A percentile compares a stretch with the other conserved stretches of the same genome.
phyloP scores from a whole-genome alignment of 1,284 basidiomycete genomes.

The Chondrostereum purpureum region DNA sequence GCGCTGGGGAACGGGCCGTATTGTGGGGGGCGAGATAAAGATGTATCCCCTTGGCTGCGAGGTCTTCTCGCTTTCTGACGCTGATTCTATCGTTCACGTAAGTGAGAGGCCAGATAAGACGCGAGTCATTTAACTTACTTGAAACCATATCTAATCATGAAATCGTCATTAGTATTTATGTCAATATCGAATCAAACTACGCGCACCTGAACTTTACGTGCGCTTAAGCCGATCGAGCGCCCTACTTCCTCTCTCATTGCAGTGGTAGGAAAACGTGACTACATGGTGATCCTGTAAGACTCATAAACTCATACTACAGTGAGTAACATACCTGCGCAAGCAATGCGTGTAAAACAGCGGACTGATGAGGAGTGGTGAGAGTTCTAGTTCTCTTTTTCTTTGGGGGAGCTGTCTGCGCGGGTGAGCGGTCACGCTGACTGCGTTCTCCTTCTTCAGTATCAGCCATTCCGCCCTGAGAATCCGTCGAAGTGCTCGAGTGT shows the following conservation, averaged over 20 bases:
- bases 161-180: conserved; percentile 17
- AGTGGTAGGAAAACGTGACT: conserved; percentile 84
- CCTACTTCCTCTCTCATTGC: conserved; percentile 81
- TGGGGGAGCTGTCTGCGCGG: conserved; percentile 29
- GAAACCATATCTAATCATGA: conserved; percentile 70
- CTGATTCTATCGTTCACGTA: conserved; percentile 50
- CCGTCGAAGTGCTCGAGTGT: conserved; percentile 39
- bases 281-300: conserved; percentile 9
- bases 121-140: conserved; percentile 39
- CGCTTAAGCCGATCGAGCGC: conserved; percentile 74
- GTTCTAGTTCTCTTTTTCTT: conserved; percentile 78
- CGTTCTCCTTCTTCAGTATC: conserved; percentile 43
- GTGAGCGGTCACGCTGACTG: conserved; percentile 26
- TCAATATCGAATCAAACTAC: conserved; percentile 9
- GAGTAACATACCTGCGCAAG: conserved; percentile 59
- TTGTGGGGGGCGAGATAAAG: conserved; percentile 47
- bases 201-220: conserved; percentile 79
- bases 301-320: conserved; percentile 8
- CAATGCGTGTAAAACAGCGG: conserved; percentile 72
- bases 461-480: conserved; percentile 49
- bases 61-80: conserved; percentile 75
- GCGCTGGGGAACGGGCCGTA: conserved; percentile 52
- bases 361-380: conserved; percentile 78
- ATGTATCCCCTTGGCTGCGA: conserved; percentile 40
- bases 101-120: conserved; percentile 8